A percentile compares a stretch with the other conserved stretches of the same genome.
Evolutionary conservation across 768 basidiomycete species (phyloP).

Genomic region (Sutorius australiensis): DNA sequence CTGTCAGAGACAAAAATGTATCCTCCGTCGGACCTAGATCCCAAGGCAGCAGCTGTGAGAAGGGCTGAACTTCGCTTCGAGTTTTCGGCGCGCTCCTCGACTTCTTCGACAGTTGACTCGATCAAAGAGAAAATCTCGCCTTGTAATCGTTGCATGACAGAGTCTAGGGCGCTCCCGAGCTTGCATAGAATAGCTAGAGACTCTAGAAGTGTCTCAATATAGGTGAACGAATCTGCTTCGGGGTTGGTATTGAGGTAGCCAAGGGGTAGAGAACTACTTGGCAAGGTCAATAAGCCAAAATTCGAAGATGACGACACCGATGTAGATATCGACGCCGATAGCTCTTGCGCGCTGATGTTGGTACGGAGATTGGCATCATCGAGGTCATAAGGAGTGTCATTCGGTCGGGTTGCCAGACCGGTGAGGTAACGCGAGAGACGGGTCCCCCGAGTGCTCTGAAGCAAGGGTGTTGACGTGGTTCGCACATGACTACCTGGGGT

Average conservation of each 20-base stretch:
- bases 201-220: conserved; percentile 90
- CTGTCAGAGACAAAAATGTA: conserved; percentile 44
- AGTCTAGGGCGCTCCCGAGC: conserved; percentile 79
- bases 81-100: conserved; percentile 85
- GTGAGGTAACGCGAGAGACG: conserved; percentile 62
- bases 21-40: conserved; percentile 46
- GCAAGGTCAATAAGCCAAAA: conserved; percentile 14
- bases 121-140: conserved; percentile 82
- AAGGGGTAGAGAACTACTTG: conserved; percentile 20
- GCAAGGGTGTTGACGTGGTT: conserved; percentile 33
- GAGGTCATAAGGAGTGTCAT: conserved; percentile 71
- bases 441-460: conserved; percentile 40
- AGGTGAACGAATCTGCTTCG: conserved; percentile 89
- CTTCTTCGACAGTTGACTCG: conserved; percentile 85
- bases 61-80: conserved; percentile 49
- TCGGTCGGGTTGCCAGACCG: conserved; percentile 64
- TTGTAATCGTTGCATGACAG: conserved; percentile 75
- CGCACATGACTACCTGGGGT: conserved; percentile 19
- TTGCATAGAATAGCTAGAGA: conserved; percentile 90
- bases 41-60: conserved; percentile 34
- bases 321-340: conserved; percentile 16
- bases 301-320: conserved; percentile 28
- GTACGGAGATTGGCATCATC: conserved; percentile 38
- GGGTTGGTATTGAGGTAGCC: conserved; percentile 52
- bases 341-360: conserved; percentile 18